Percentiles rank a stretch among this genome's conserved stretches.
Conservation (phyloP, 2,329 filamentous ascomycete species). For the Aspergillus japonicus region DNA sequence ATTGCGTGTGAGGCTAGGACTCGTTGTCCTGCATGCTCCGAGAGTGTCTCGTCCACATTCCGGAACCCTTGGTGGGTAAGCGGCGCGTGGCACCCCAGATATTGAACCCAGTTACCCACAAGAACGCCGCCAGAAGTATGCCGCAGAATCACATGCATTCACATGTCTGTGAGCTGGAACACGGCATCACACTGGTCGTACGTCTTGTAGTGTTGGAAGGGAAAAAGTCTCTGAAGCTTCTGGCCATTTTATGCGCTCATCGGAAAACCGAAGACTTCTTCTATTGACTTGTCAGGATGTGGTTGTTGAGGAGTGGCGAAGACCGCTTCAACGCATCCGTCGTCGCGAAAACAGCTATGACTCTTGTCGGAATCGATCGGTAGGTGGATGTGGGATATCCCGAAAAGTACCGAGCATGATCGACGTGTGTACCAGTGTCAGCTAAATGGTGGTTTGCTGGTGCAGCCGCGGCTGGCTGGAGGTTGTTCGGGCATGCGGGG, state of each 20-base stretch:
- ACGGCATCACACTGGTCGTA: not conserved
- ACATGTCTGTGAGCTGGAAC: not conserved
- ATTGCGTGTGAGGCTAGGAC: too few species aligned
- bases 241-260: too few species aligned
- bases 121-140: not conserved
- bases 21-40: too few species aligned
- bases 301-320: not conserved
- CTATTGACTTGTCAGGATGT: not conserved
- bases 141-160: slow-evolving; percentile 5
- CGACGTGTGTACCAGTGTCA: not conserved
- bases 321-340: not conserved
- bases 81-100: not conserved
- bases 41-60: not conserved
- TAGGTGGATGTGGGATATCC: not conserved
- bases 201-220: not conserved
- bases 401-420: not conserved
- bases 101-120: not conserved
- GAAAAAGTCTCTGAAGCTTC: not conserved
- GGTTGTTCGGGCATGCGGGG: slow-evolving; percentile 22
- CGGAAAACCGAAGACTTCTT: too few species aligned
- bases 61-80: not conserved
- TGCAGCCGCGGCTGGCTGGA: slow-evolving; percentile 19
- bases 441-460: not conserved
- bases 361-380: not conserved
- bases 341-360: not conserved